phyloP scores from a whole-genome alignment of 805 yeast genomes.

The Diddensiella transvaalensis region DNA sequence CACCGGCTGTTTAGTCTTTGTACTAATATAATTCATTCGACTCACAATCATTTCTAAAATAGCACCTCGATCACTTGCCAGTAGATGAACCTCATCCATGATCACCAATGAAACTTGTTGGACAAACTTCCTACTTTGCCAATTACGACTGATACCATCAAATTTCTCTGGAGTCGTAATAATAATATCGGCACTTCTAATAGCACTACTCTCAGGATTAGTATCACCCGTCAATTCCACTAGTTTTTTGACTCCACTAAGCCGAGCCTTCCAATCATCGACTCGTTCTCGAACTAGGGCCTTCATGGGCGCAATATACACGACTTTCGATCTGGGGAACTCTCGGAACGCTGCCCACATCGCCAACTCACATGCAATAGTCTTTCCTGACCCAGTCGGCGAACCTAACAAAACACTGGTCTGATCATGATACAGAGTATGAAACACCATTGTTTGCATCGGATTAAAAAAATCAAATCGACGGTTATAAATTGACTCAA shows the following conservation, averaged over 20 bases:
- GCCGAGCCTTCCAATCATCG: conserved; percentile 62
- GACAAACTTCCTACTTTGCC: conserved; percentile 76
- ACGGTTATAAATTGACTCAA: conserved; percentile 64
- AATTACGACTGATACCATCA: conserved; percentile 82
- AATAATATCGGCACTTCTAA: conserved; percentile 66
- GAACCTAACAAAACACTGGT: conserved; percentile 89
- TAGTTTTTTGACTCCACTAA: conserved; percentile 45
- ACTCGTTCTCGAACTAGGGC: conserved; percentile 82
- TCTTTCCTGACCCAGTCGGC: conserved; percentile 98
- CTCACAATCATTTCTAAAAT: conserved; percentile 86
- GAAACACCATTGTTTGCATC: conserved; percentile 97
- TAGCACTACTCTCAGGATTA: conserved; percentile 63
- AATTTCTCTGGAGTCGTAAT: conserved; percentile 85
- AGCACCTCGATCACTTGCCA: conserved; percentile 85
- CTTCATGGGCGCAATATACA: conserved; percentile 87
- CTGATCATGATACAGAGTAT: conserved; percentile 74
- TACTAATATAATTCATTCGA: conserved; percentile 58
- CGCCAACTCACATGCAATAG: conserved; percentile 94
- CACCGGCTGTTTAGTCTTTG: conserved; percentile 55
- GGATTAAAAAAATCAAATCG: conserved; percentile 90
- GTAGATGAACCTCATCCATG: conserved; percentile 81
- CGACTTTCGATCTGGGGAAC: conserved; percentile 74
- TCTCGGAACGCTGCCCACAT: conserved; percentile 93
- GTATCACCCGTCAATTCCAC: conserved; percentile 85
- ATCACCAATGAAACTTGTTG: conserved; percentile 71